These are phyloP conservation scores for Diospyros lotus DNA, from an alignment of 148 eudicot species.

Conservation along the genomic window DNA sequence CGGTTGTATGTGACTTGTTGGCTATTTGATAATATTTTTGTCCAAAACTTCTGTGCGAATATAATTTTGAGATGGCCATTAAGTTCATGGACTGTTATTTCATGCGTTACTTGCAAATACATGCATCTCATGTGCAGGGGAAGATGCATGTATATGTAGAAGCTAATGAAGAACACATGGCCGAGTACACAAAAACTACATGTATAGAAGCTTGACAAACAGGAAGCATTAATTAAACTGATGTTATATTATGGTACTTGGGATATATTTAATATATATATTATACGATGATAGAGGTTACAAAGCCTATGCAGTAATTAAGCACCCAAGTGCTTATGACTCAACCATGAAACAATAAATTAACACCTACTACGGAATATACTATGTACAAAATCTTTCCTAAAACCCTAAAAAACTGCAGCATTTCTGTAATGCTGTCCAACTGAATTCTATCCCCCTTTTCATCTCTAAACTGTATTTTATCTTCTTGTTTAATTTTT, in stretches of 20 bases:
- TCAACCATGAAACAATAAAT: slow-evolving; percentile 20
- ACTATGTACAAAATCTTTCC: slow-evolving; percentile 23
- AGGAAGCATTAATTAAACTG: background rate
- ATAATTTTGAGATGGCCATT: too few species aligned
- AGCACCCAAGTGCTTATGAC: slow-evolving; percentile 14
- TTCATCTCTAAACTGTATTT: slow-evolving; percentile 14
- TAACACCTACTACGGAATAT: background rate
- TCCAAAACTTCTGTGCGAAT: too few species aligned
- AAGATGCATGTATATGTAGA: background rate
- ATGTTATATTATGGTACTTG: background rate
- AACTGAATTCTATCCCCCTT: background rate
- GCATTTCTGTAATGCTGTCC: slow-evolving; percentile 56
- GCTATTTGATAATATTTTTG: too few species aligned
- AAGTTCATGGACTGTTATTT: background rate
- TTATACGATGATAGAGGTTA: background rate
- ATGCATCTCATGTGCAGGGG: background rate
- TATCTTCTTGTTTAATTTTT: background rate
- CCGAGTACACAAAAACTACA: too few species aligned
- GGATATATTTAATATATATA: background rate
- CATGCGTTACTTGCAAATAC: background rate
- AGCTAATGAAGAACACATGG: too few species aligned
- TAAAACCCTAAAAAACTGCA: slow-evolving; percentile 36
- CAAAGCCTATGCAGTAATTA: background rate
- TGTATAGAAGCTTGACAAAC: too few species aligned
- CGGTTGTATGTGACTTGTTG: too few species aligned